phyloP scores from a whole-genome alignment of 2,329 filamentous ascomycete species.

The Beauveria scarabaeidicola region DNA sequence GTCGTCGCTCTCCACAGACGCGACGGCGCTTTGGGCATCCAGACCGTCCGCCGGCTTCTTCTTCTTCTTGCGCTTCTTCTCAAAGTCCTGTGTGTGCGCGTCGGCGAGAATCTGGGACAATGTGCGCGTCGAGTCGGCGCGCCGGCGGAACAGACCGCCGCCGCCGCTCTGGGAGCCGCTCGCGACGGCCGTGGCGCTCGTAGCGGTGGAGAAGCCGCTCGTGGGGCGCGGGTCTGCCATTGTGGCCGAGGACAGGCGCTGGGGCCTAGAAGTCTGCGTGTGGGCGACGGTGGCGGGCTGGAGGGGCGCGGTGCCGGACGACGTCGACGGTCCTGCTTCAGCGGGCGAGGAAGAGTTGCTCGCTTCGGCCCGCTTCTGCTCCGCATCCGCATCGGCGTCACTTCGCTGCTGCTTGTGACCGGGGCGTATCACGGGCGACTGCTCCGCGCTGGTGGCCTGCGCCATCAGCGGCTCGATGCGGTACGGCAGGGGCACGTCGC shows the following conservation, averaged over 20 bases:
- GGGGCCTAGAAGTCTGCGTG: background rate
- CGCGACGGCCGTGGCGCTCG: conserved; percentile 17
- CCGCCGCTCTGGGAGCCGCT: conserved; percentile 12
- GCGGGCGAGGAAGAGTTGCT: background rate
- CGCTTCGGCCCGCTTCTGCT: background rate
- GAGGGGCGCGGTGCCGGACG: background rate
- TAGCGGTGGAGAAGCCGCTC: conserved; percentile 7
- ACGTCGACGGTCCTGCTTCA: background rate
- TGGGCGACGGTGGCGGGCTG: background rate
- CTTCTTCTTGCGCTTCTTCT: conserved; percentile 54
- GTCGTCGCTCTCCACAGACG: conserved; percentile 20
- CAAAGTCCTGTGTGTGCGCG: conserved; percentile 87
- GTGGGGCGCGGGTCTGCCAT: background rate
- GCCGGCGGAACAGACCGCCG: conserved; percentile 20
- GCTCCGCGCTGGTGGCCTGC: conserved; percentile 32
- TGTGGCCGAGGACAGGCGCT: background rate
- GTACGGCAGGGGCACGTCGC: conserved; percentile 83
- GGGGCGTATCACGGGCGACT: conserved; percentile 12
- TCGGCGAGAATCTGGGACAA: conserved; percentile 63
- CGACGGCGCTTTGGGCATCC: conserved; percentile 4
- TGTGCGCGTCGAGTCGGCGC: conserved; percentile 26
- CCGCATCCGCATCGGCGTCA: background rate
- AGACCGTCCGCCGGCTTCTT: background rate
- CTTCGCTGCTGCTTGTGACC: conserved; percentile 13
- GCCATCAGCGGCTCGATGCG: conserved; percentile 41